Conservation (phyloP, 2,329 filamentous ascomycete genomes). For the Sphaerulina vaccinii region DNA sequence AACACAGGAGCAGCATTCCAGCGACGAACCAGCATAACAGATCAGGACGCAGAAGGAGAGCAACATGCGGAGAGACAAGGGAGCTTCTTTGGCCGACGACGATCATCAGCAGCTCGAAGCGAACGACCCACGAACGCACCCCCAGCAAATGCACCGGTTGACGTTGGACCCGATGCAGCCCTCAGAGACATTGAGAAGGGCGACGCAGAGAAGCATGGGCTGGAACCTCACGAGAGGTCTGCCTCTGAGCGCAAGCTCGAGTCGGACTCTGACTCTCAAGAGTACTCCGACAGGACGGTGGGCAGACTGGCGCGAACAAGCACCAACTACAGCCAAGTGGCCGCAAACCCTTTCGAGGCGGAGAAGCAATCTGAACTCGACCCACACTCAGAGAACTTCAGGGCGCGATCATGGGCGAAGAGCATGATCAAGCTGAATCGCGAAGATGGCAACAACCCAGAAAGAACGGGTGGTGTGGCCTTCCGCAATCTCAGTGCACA, state of each 20-base stretch:
- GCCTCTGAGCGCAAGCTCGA: conserved; percentile 25
- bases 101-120: conserved; percentile 15
- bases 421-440: conserved; percentile 49
- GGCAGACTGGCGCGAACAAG: conserved; percentile 44
- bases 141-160: neutral
- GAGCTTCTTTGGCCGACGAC: conserved; percentile 17
- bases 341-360: conserved; percentile 43
- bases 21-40: conserved; percentile 24
- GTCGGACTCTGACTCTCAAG: conserved; percentile 22
- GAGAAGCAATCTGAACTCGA: conserved; percentile 46
- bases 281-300: conserved; percentile 42
- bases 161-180: conserved; percentile 9
- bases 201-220: conserved; percentile 27
- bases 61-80: conserved; percentile 18
- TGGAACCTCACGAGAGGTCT: conserved; percentile 26
- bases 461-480: conserved; percentile 48
- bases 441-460: conserved; percentile 43
- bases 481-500: conserved; percentile 51
- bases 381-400: conserved; percentile 49
- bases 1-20: conserved; percentile 34
- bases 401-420: conserved; percentile 50
- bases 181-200: conserved; percentile 16
- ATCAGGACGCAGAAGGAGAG: conserved; percentile 24
- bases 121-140: neutral
- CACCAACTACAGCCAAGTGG: conserved; percentile 41